Evolutionary conservation across 306 rosid species (phyloP), one percentile per base, ranked within the genome.

Genomic region (Prunus davidiana): DNA sequence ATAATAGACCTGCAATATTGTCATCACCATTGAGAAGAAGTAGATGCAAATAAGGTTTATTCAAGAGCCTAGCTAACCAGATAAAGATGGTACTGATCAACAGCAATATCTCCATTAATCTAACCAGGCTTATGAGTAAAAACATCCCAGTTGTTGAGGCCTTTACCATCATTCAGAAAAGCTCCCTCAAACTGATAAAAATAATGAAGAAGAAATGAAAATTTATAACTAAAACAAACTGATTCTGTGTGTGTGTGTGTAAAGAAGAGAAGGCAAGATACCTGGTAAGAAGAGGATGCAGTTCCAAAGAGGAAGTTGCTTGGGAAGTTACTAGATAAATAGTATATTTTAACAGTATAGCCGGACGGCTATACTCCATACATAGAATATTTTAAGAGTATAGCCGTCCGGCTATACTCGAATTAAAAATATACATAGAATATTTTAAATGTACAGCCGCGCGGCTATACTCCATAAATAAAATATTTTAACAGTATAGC

Each of bases 271-370:
- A 34, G 41, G 41, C 41, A 6, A 34, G 41, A 55, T 27, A 83
- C 94, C 94, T 87, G 91, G 71, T 89, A 91, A 3, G 92, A 82
- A 83, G 94, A 91, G 78, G 92, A 86, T 18, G 91, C 91, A 64
- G 92, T 86, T 82, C 97, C 97, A 75, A 87, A 89, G 52, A 91
- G 88, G 61, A 91, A 91, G 69, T 75, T 80, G 27, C 27, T 24
- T 9, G 85, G 88, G 67, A 86, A 86, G n/a, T n/a, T n/a, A n/a
- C 28, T 27, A 0, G 2, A 2, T 27, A 27, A 2, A 27, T 27
- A 27, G 28, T 2, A 27, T 2, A 27, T 27, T 27, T 27, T 27
- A 27, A 3, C 1, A 28, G 30, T 28, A 28, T 2, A 3, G 30
- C 4, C 30, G 30, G 4, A 0, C 30, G 30, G 30, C 30, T 28